These are phyloP conservation scores for Myochromella boudieri DNA, from an alignment of 768 basidiomycete species.

Conservation along the genomic window DNA sequence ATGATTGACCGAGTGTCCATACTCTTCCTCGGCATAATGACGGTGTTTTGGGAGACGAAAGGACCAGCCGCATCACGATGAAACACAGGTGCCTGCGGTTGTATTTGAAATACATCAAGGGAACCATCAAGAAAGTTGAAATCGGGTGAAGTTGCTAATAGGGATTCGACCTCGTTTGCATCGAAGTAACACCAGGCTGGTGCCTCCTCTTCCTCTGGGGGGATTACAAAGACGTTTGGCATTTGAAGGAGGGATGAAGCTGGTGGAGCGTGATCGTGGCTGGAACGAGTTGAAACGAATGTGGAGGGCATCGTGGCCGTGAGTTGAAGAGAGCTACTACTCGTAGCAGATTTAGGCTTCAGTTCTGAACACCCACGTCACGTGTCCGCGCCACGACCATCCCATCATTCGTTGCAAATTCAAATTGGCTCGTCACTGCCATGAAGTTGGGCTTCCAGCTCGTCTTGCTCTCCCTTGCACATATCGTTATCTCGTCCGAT, in stretches of 20 bases:
- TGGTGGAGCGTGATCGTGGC: constrained; percentile 8
- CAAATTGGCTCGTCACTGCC: constrained; percentile 2
- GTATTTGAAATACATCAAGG: constrained; percentile 18
- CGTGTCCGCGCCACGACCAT: constrained; percentile 14
- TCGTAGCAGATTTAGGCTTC: background rate
- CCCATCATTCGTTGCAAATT: background rate
- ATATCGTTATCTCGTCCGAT: constrained; percentile 33
- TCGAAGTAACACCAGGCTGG: constrained; percentile 60
- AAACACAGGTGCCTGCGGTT: constrained; percentile 22
- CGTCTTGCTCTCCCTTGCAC: constrained; percentile 44
- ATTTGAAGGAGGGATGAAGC: constrained; percentile 21
- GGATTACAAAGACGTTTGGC: constrained; percentile 56
- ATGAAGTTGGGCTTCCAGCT: constrained; percentile 47
- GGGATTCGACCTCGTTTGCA: constrained; percentile 32
- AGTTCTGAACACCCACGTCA: constrained; percentile 9
- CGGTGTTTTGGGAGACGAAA: constrained; percentile 6
- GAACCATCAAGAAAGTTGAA: constrained; percentile 33
- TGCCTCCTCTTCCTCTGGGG: constrained; percentile 57
- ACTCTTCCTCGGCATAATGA: constrained; percentile 25
- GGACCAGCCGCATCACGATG: constrained; percentile 7
- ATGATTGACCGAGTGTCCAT: constrained; percentile 27
- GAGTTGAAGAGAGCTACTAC: background rate
- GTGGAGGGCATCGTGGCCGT: constrained; percentile 15
- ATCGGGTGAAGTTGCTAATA: constrained; percentile 23
- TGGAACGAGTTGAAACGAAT: constrained; percentile 8